Percentiles rank a stretch among this genome's conserved stretches.
phyloP scores from a whole-genome alignment of 2,329 filamentous ascomycete genomes.

The Fusarium sp. region DNA sequence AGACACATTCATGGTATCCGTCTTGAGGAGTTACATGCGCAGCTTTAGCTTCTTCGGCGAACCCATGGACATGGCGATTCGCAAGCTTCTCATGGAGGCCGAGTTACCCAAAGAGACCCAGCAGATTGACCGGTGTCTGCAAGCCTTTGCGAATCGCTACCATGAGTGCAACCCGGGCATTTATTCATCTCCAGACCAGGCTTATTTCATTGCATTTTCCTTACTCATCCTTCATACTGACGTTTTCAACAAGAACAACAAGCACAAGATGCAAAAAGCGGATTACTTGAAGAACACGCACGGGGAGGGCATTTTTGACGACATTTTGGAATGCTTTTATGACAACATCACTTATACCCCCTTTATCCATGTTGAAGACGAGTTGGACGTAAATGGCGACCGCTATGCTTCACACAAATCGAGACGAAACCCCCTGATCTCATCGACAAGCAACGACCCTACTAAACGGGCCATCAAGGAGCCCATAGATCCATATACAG shows the following conservation, averaged over 20 bases:
- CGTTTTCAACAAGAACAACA: constrained; percentile 99
- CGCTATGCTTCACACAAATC: constrained; percentile 74
- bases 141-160: constrained; percentile 94
- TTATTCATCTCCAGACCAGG: constrained; percentile 87
- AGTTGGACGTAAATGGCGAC: constrained; percentile 79
- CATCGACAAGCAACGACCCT: constrained; percentile 61
- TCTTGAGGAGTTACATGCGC: constrained; percentile 93
- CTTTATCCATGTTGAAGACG: constrained; percentile 97
- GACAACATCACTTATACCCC: constrained; percentile 99
- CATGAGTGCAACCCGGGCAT: constrained; percentile 98
- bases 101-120: constrained; percentile 97
- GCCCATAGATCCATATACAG: constrained; percentile 91
- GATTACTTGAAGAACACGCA: constrained; percentile 96
- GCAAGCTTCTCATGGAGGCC: constrained; percentile 95
- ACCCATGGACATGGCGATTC: constrained; percentile 96
- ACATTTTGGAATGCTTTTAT: constrained; percentile 94
- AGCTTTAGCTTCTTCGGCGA: constrained; percentile 95
- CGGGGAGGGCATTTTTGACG: constrained; percentile 90
- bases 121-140: constrained; percentile 93
- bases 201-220: constrained; percentile 98
- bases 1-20: constrained; percentile 82
- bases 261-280: constrained; percentile 95
- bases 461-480: constrained; percentile 74
- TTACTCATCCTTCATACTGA: constrained; percentile 96
- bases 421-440: constrained; percentile 74